phyloP scores from a whole-genome alignment of 208 protist species.

The Crithidia acanthocephali region DNA sequence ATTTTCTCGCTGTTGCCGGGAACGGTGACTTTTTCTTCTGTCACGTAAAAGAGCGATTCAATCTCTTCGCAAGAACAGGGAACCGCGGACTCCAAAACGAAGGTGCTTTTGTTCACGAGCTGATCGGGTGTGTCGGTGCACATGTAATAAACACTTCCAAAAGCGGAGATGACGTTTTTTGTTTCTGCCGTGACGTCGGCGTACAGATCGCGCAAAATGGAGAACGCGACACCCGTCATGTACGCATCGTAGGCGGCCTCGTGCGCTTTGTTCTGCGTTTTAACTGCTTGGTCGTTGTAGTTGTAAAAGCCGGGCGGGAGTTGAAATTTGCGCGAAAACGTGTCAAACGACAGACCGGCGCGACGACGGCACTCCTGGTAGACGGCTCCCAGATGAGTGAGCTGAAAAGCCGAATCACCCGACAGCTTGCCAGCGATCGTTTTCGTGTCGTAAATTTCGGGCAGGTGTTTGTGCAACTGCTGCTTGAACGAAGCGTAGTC shows the following conservation, averaged over 20 bases:
- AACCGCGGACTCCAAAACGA: slow-evolving; percentile 10
- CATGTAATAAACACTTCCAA: slow-evolving; percentile 44
- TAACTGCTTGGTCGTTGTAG: slow-evolving; percentile 47
- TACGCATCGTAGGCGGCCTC: slow-evolving; percentile 79
- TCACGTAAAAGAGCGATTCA: slow-evolving; percentile 28
- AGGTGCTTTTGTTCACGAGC: slow-evolving; percentile 21
- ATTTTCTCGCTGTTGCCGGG: slow-evolving; percentile 1
- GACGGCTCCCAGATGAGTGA: slow-evolving; percentile 44
- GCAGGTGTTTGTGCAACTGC: slow-evolving; percentile 37
- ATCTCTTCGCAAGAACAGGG: slow-evolving; percentile 24
- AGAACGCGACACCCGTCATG: slow-evolving; percentile 75
- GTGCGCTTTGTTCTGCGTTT: slow-evolving; percentile 47
- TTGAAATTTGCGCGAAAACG: slow-evolving; percentile 29
- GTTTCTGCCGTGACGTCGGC: slow-evolving; percentile 1
- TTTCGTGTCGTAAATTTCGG: slow-evolving; percentile 78
- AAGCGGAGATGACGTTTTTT: slow-evolving; percentile 65
- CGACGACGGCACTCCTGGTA: slow-evolving; percentile 44
- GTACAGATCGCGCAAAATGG: slow-evolving; percentile 23
- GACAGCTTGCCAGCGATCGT: slow-evolving; percentile 39
- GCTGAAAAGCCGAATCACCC: slow-evolving; percentile 17
- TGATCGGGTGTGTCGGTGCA: slow-evolving; percentile 16
- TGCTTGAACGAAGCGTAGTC: slow-evolving; percentile 62
- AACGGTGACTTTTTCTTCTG: background rate
- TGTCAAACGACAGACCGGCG: slow-evolving; percentile 4
- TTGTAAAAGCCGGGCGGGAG: slow-evolving; percentile 56